Base-by-base conservation (phyloP, 2,329 filamentous ascomycete genomes). In the Didymella segeticola region DNA sequence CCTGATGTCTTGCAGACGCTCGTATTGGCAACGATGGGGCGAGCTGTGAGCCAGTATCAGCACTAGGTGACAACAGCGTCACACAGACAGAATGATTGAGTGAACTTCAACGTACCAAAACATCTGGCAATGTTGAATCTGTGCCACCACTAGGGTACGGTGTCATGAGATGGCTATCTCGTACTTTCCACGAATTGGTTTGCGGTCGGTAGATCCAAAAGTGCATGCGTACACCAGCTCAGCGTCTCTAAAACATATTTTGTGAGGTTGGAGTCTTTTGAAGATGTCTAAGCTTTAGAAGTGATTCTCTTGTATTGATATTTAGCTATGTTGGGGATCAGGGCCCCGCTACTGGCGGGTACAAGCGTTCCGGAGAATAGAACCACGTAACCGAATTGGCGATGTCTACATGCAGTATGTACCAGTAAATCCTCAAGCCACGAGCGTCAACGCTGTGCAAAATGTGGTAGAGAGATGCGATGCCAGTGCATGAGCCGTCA, bases 1-100 rank as follows among this genome's bases (percentile, higher is more conserved):
- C 27, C 31, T 30, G 39, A 45, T 49, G 45, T 33, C 45, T 45
- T 29, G 34, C 45, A 54, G 45, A 26, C n/a, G 29, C 34, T 37
- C 34, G 22, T 49, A 6, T 20, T 41, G 22, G 22, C 15, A 15
- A 20, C 29, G 14, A 29, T 20, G 5, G 23, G 15, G 26, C 43
- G 19, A 42, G 17, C 14, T 33, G 10, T 19, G 22, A 10, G 23
- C 3, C 37, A 30, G 25, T n/a, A 20, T 25, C 22, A 26, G 43
- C 17, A 30, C 23, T 41, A 34, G 29, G 45, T 23, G 39, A 42
- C 39, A 23, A 33, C 7, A 41, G 27, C 29, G 15, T 15, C 17
- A 26, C 25, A 8, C n/a, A 17, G 10, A 25, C 15, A 30, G 9
- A 19, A 26, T 19, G 10, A 34, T 31, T 10, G 12, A n/a, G 20